These are phyloP conservation scores for Gracilaria caudata DNA, from an alignment of 23 red algal species.

Conservation along the genomic window DNA sequence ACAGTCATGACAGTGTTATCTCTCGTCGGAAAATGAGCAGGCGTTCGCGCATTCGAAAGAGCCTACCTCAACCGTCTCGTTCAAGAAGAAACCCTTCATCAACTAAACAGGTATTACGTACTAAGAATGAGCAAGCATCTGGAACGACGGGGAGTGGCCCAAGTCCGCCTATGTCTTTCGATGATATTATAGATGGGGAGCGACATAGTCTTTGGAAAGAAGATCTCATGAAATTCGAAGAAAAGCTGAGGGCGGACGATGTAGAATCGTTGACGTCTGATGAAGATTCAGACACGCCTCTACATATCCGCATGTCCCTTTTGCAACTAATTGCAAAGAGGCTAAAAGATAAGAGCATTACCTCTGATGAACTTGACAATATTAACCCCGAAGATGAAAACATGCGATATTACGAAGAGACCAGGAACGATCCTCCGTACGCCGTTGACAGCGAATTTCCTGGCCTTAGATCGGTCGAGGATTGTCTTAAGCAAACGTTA, in stretches of 20 bases:
- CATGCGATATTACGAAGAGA: constrained; percentile 15
- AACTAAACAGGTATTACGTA: neutral
- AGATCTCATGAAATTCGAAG: neutral
- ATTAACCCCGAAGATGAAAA: constrained; percentile 22
- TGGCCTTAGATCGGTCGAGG: constrained; percentile 23
- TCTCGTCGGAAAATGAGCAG: neutral
- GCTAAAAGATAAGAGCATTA: neutral
- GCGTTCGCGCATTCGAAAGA: neutral
- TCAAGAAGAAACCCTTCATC: neutral
- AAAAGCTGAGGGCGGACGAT: neutral
- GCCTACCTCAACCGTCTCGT: neutral
- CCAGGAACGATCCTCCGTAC: constrained; percentile 23
- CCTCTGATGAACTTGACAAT: constrained; percentile 15
- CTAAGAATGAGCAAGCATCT: neutral
- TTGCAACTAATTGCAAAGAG: neutral
- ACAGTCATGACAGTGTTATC: constrained; percentile 15
- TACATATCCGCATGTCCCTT: neutral
- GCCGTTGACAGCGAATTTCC: neutral
- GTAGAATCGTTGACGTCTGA: neutral
- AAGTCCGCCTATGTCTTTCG: neutral
- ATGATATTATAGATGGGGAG: neutral
- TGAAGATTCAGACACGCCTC: neutral
- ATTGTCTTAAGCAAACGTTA: neutral
- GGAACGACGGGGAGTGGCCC: neutral
- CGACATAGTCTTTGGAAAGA: neutral